Percentiles rank a stretch among this genome's conserved stretches.
Evolutionary conservation across 345 rosid species (phyloP).

Genomic region (Camelina neglecta): DNA sequence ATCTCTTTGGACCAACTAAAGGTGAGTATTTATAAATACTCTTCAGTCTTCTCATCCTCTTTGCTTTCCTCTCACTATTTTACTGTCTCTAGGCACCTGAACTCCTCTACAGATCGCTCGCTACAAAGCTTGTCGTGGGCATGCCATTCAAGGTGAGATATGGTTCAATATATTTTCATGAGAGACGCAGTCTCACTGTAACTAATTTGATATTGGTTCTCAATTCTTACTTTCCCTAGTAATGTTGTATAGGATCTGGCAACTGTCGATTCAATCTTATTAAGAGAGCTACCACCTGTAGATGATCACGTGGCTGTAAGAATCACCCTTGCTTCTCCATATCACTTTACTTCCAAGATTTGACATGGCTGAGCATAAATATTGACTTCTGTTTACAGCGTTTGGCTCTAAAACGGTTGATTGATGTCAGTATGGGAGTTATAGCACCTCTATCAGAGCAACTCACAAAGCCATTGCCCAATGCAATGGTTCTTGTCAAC

Average conservation of each 20-base stretch:
- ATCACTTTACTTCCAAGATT: constrained; percentile 4
- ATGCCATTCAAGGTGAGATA: constrained; percentile 94
- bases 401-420: constrained; percentile 88
- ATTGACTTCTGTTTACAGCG: constrained; percentile 56
- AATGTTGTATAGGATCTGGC: constrained; percentile 75
- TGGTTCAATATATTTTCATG: constrained; percentile 22
- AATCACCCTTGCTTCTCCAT: constrained; percentile 32
- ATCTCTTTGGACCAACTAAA: constrained; percentile 82
- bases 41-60: constrained; percentile 3
- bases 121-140: constrained; percentile 87
- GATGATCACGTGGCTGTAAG: constrained; percentile 90
- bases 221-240: constrained; percentile 28
- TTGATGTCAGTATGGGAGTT: constrained; percentile 93
- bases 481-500: constrained; percentile 91
- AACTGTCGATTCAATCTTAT: constrained; percentile 84
- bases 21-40: constrained; percentile 46
- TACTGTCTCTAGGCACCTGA: constrained; percentile 66
- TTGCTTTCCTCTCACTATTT: constrained; percentile 3
- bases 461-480: constrained; percentile 90
- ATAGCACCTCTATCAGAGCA: constrained; percentile 93
- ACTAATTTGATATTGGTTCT: constrained; percentile 6
- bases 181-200: constrained; percentile 8
- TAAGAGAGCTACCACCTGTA: constrained; percentile 85
- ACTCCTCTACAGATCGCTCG: constrained; percentile 87
- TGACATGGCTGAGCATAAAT: constrained; percentile 29